Conservation (phyloP, 352 stramenopile species). For the Phytophthora niederhauseri region DNA sequence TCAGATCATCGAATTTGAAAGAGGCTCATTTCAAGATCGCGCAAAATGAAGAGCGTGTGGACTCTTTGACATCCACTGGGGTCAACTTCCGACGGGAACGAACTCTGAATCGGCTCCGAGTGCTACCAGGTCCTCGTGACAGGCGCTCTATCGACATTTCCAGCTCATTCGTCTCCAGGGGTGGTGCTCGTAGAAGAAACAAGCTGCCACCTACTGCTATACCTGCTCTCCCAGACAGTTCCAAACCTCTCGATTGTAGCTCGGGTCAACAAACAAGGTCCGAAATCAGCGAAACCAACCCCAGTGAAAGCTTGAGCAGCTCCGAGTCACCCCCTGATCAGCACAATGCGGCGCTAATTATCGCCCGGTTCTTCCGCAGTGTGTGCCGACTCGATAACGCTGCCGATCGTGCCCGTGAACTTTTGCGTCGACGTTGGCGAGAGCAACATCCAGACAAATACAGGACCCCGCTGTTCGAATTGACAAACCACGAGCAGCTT, state of each 20-base stretch:
- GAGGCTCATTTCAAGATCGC: background rate
- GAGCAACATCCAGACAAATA: constrained; percentile 32
- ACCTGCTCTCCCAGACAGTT: background rate
- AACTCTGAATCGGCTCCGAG: constrained; percentile 7
- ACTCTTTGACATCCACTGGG: background rate
- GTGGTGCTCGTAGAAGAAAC: background rate
- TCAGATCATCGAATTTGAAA: background rate
- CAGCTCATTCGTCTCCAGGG: background rate
- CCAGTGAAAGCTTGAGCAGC: background rate
- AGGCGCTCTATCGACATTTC: background rate
- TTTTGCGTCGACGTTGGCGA: constrained; percentile 43
- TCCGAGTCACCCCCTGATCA: constrained; percentile 19
- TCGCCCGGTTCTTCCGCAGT: constrained; percentile 59
- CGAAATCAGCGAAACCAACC: constrained; percentile 4
- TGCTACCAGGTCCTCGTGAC: constrained; percentile 3
- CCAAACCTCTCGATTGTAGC: background rate
- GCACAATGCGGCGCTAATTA: constrained; percentile 55
- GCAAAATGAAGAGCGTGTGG: background rate
- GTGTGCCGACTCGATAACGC: constrained; percentile 36
- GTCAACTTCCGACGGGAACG: constrained; percentile 13
- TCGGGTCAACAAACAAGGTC: background rate
- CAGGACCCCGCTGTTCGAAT: constrained; percentile 24
- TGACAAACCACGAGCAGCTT: constrained; percentile 55
- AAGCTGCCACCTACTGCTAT: constrained; percentile 1
- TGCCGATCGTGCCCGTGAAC: constrained; percentile 26